phyloP scores from a whole-genome alignment of 495 filamentous ascomycete species.

The Neurospora tetrasperma region DNA sequence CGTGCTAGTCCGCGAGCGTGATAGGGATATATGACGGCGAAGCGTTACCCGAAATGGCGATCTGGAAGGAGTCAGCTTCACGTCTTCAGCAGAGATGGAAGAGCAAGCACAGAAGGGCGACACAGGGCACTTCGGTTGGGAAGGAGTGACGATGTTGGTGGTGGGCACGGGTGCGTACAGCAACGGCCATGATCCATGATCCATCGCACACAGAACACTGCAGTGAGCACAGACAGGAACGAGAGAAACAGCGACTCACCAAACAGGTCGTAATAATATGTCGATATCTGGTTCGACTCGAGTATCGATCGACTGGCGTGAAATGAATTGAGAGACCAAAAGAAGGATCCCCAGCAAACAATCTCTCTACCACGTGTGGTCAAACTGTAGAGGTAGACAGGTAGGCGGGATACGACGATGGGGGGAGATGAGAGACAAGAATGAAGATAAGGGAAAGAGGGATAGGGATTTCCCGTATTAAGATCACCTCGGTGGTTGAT shows the following conservation, averaged over 20 bases:
- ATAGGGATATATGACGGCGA: neutral
- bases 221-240: neutral
- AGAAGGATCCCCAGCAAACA: neutral
- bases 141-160: constrained; percentile 10
- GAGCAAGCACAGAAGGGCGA: neutral
- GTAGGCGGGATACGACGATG: neutral
- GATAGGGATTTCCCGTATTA: neutral
- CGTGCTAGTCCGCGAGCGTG: neutral
- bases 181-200: neutral
- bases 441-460: neutral
- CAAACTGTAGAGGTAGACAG: neutral
- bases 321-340: neutral
- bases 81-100: neutral
- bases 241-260: constrained; percentile 1
- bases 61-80: constrained; percentile 13
- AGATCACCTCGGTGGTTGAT: neutral
- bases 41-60: neutral
- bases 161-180: neutral
- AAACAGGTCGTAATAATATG: constrained; percentile 1
- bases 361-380: neutral
- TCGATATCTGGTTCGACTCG: neutral
- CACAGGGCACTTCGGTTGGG: neutral
- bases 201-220: neutral
- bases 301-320: neutral
- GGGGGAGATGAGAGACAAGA: neutral